phyloP scores from a whole-genome alignment of 2,329 filamentous ascomycete genomes.

The Lasiodiplodia citricola region DNA sequence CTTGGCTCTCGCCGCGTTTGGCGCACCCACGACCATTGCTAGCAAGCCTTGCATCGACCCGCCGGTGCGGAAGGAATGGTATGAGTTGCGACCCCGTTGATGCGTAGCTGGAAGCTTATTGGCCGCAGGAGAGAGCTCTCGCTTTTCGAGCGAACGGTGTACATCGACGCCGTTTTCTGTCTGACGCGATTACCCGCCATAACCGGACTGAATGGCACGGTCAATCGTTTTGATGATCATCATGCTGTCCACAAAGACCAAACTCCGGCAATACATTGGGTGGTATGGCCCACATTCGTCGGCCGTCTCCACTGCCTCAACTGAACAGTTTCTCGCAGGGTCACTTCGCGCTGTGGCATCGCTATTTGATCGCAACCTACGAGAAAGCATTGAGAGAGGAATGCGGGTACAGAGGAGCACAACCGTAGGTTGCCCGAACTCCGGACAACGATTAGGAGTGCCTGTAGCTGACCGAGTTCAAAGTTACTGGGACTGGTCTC shows the following conservation, averaged over 20 bases:
- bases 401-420: conserved; percentile 49
- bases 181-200: conserved; percentile 30
- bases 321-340: conserved; percentile 30
- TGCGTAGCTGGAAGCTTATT: not conserved
- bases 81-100: not conserved
- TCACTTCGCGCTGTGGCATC: conserved; percentile 47
- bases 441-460: no score
- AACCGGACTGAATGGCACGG: conserved; percentile 30
- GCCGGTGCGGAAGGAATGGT: conserved; percentile 33
- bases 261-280: conserved; percentile 35
- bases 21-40: conserved; percentile 20
- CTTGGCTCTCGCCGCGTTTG: conserved; percentile 28
- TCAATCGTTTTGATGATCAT: conserved; percentile 36
- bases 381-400: conserved; percentile 49
- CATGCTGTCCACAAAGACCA: conserved; percentile 34
- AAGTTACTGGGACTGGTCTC: conserved; percentile 23
- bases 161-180: conserved; percentile 37
- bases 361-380: conserved; percentile 49
- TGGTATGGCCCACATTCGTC: conserved; percentile 23
- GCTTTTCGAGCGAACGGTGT: conserved; percentile 29
- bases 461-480: not conserved
- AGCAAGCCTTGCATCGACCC: conserved; percentile 29
- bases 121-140: conserved; percentile 33
- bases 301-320: not conserved
- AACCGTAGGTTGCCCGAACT: conserved; percentile 51